Evolutionary conservation across 768 basidiomycete genomes (phyloP), one percentile per base, ranked within the genome.

Genomic region (Clitopilus passeckerianus): DNA sequence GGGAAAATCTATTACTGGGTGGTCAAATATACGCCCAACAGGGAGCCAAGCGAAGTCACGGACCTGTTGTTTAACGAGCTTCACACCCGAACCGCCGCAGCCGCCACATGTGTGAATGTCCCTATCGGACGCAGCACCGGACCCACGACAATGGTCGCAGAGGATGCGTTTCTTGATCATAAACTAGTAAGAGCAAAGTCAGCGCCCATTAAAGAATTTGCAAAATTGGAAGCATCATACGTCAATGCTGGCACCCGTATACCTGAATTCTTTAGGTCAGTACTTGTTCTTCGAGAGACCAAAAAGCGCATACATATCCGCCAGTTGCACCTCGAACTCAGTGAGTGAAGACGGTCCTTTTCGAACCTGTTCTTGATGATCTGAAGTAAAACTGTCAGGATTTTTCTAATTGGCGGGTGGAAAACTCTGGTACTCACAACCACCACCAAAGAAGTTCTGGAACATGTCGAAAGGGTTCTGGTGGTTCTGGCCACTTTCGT

Each of bases 91-190:
- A 18, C 97, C 97, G 56, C 84, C 81, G 68, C 97, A 99, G 10
- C 83, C 82, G 2, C 83, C 71, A 70, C 97, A 99, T n/a, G 84
- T 81, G 66, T 93, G 91, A 53, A 97, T 91, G 68, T 97, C 92
- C 6, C 82, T 72, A 60, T 93, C 91, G 0, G 93, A 91, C 1
- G 93, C 90, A 0, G 97, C 97, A 22, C 97, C 97, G 0, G 93
- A 86, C 22, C 97, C 97, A 68, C 95, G 88, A 75, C 97, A 99
- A 70, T 97, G 92, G 72, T 98, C 95, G 68, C 97, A 99, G 16
- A 99, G 86, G 34, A 96, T 85, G 57, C 87, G 86, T 70, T 96
- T 95, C 71, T 87, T 90, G 70, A 98, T 81, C 77, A 91, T 89
- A 73, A 99, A 96, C 94, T 98, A 64, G 12, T 60, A 2, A 56